Evolutionary conservation across 352 stramenopile genomes (phyloP).

Genomic region (Phytophthora kernoviae): DNA sequence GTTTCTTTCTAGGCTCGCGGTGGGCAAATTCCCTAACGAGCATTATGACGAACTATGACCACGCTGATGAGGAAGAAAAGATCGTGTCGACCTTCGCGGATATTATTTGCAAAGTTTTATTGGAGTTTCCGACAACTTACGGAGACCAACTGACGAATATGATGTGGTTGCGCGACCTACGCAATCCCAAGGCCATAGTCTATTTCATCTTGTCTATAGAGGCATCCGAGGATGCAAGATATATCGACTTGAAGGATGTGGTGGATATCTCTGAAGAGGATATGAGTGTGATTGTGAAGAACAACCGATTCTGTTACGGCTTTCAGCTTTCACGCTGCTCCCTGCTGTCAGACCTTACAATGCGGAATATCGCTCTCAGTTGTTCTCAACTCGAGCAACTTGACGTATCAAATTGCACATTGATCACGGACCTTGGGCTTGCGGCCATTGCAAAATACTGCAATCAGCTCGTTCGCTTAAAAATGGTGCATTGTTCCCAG

Average conservation of each 20-base stretch:
- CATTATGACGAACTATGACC: slow-evolving; percentile 48
- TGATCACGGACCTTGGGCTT: slow-evolving; percentile 65
- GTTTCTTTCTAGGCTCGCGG: slow-evolving; percentile 67
- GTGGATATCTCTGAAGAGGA: slow-evolving; percentile 53
- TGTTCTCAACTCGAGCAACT: slow-evolving; percentile 78
- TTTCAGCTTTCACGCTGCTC: slow-evolving; percentile 50
- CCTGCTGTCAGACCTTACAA: slow-evolving; percentile 41
- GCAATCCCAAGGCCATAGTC: slow-evolving; percentile 54
- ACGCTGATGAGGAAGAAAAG: slow-evolving; percentile 45
- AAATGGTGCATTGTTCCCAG: slow-evolving; percentile 60
- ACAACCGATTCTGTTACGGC: slow-evolving; percentile 54
- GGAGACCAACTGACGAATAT: slow-evolving; percentile 75
- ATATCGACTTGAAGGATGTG: slow-evolving; percentile 61
- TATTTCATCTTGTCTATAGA: slow-evolving; percentile 71
- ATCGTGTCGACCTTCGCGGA: slow-evolving; percentile 64
- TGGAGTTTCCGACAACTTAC: slow-evolving; percentile 66
- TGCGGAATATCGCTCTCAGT: slow-evolving; percentile 44
- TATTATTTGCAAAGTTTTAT: slow-evolving; percentile 67
- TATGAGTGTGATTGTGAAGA: slow-evolving; percentile 62
- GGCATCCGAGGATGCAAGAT: slow-evolving; percentile 53
- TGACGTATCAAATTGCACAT: slow-evolving; percentile 72
- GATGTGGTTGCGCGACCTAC: slow-evolving; percentile 57
- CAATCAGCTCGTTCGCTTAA: slow-evolving; percentile 53
- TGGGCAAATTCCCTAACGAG: slow-evolving; percentile 62
- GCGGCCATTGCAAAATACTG: slow-evolving; percentile 56